Conservation (phyloP, 768 basidiomycete genomes). For the Pholiota molesta region DNA sequence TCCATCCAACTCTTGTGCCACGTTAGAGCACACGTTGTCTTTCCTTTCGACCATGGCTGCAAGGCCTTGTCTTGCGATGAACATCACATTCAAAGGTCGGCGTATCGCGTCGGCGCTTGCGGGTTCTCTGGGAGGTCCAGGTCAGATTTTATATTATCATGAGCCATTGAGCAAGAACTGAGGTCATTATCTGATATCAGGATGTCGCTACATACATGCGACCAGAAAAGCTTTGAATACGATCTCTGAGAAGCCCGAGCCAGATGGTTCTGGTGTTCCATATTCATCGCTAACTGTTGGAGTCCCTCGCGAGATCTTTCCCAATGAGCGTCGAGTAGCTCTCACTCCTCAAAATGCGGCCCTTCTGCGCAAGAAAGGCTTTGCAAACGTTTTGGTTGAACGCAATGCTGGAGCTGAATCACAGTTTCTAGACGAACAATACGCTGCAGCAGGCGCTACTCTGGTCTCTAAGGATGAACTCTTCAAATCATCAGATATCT, state of each 20-base stretch:
- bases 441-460: slow-evolving; percentile 76
- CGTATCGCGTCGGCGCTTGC: slow-evolving; percentile 20
- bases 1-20: slow-evolving; percentile 11
- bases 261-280: slow-evolving; percentile 44
- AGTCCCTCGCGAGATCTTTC: slow-evolving; percentile 75
- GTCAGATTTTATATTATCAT: slow-evolving; percentile 6
- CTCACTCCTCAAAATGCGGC: slow-evolving; percentile 80
- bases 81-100: slow-evolving; percentile 27
- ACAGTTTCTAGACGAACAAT: slow-evolving; percentile 83
- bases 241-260: slow-evolving; percentile 29
- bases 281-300: slow-evolving; percentile 79
- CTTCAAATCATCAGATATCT: slow-evolving; percentile 70
- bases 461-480: slow-evolving; percentile 74
- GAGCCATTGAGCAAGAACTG: slow-evolving; percentile 4
- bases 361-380: slow-evolving; percentile 82
- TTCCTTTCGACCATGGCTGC: slow-evolving; percentile 30
- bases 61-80: slow-evolving; percentile 31
- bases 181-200: slow-evolving; percentile 21
- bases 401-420: slow-evolving; percentile 69
- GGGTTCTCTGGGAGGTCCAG: slow-evolving; percentile 16
- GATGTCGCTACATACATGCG: slow-evolving; percentile 35
- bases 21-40: slow-evolving; percentile 14
- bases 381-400: slow-evolving; percentile 72
- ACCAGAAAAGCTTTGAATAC: slow-evolving; percentile 30
- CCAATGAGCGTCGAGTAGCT: slow-evolving; percentile 79